phyloP scores from a whole-genome alignment of 139 green algal genomes.

The Tetratostichococcus sp. region DNA sequence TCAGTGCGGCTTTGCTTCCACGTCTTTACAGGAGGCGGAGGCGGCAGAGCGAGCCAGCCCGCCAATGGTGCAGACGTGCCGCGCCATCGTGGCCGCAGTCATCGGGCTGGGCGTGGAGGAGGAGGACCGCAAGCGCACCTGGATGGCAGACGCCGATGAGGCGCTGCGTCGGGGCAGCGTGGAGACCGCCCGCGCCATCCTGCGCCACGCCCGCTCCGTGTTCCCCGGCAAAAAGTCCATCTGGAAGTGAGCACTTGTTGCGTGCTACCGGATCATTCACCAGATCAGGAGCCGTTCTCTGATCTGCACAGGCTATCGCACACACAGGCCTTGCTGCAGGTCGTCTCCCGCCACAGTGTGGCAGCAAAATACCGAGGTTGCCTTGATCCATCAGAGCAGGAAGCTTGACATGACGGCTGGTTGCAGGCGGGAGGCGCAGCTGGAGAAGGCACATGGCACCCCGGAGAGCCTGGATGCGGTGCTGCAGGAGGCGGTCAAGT shows the following conservation, averaged over 20 bases:
- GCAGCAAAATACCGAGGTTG: too few species aligned
- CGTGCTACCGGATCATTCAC: too few species aligned
- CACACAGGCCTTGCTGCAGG: too few species aligned
- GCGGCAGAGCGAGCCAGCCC: conserved; percentile 64
- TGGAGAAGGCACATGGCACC: conserved; percentile 88
- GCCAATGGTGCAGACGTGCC: conserved; percentile 59
- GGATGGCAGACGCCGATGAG: conserved; percentile 80
- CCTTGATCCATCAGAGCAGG: too few species aligned
- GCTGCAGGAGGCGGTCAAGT: conserved; percentile 74
- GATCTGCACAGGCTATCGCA: too few species aligned
- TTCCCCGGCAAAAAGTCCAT: conserved; percentile 81
- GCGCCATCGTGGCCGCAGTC: conserved; percentile 75
- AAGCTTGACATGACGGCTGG: too few species aligned
- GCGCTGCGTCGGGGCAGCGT: conserved; percentile 40
- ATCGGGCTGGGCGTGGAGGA: conserved; percentile 83
- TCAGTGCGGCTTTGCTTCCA: too few species aligned
- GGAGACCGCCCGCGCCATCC: conserved; percentile 89
- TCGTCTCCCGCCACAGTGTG: too few species aligned
- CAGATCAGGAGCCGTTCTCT: too few species aligned
- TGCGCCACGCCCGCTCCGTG: conserved; percentile 55
- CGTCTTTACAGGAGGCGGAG: conserved; percentile 64
- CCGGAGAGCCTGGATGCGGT: conserved; percentile 73
- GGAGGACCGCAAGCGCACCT: conserved; percentile 84
- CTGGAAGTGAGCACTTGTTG: conserved; percentile 45
- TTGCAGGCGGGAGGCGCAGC: conserved; percentile 62